phyloP scores from a whole-genome alignment of 306 rosid genomes.

The Trifolium pratense region DNA sequence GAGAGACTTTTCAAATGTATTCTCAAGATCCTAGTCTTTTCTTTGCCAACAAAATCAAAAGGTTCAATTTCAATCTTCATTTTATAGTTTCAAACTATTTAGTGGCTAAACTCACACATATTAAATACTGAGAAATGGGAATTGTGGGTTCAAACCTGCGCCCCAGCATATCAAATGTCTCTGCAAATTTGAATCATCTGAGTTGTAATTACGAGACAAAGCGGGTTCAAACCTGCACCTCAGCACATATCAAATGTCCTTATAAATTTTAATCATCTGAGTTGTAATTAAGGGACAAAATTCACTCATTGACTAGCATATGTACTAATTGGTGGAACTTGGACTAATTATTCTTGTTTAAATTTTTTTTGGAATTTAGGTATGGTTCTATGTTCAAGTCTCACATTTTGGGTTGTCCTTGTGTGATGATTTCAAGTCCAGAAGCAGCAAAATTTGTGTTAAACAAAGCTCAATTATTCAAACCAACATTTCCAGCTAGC shows the following conservation, averaged over 20 bases:
- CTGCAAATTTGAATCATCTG: background rate
- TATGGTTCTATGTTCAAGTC: conserved; percentile 91
- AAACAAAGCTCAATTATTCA: conserved; percentile 71
- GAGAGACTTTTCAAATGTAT: conserved; percentile 96
- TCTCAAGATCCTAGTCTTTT: conserved; percentile 89
- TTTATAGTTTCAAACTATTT: background rate
- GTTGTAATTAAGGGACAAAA: background rate
- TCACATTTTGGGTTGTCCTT: conserved; percentile 90
- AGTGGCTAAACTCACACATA: background rate
- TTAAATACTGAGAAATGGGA: background rate
- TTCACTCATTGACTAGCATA: background rate
- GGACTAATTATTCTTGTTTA: background rate
- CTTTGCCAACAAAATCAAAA: conserved; percentile 70
- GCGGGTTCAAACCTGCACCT: background rate
- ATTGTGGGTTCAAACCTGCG: background rate
- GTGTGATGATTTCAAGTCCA: conserved; percentile 88
- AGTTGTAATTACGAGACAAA: background rate
- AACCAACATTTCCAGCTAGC: conserved; percentile 91
- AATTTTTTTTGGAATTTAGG: conserved; percentile 41
- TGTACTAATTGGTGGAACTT: background rate
- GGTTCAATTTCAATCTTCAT: conserved; percentile 48
- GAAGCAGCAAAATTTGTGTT: conserved; percentile 85
- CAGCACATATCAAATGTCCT: background rate
- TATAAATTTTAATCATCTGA: background rate
- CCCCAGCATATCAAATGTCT: background rate